Evolutionary conservation across 2,329 filamentous ascomycete species (phyloP).

Genomic region (Curvularia eragrostidis): DNA sequence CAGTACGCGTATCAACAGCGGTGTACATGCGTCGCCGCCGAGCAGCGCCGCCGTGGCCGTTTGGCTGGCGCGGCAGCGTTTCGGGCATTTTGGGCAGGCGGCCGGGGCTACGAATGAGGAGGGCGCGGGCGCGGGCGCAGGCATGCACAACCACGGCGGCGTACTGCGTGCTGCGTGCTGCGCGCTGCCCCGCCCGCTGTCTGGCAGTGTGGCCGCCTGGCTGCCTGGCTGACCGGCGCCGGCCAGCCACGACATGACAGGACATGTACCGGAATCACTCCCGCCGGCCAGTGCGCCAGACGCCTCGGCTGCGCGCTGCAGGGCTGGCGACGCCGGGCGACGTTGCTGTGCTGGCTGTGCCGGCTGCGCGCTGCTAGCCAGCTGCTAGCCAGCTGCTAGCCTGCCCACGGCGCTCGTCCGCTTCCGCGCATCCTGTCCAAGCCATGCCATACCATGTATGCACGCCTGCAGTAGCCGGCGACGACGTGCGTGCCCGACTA

Average conservation of each 20-base stretch:
- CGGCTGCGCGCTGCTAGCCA: slow-evolving; percentile 8
- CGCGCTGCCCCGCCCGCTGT: slow-evolving; percentile 11
- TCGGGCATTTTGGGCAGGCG: slow-evolving; percentile 21
- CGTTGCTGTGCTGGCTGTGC: slow-evolving; percentile 20
- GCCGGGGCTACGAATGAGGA: slow-evolving; percentile 15
- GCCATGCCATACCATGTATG: no score
- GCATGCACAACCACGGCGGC: not conserved
- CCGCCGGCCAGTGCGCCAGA: slow-evolving; percentile 22
- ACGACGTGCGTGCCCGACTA: not conserved
- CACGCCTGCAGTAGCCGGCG: slow-evolving; percentile 12
- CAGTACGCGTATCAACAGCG: no score
- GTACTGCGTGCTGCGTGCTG: no score
- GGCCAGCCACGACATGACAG: slow-evolving; percentile 13
- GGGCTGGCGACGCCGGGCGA: slow-evolving; percentile 20
- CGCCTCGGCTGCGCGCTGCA: slow-evolving; percentile 24
- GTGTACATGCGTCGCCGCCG: no score
- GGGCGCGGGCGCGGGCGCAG: slow-evolving; percentile 3
- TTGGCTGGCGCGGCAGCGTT: slow-evolving; percentile 5
- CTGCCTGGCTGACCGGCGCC: not conserved
- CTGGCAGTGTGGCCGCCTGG: not conserved
- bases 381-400: no score
- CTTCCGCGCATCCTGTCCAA: slow-evolving; percentile 40
- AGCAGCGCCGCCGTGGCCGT: not conserved
- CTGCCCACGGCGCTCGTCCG: slow-evolving; percentile 17
- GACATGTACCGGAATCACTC: slow-evolving; percentile 27